Percentiles rank a stretch among this genome's conserved stretches.
Evolutionary conservation across 768 basidiomycete genomes (phyloP).

Genomic region (Mycena indigotica): DNA sequence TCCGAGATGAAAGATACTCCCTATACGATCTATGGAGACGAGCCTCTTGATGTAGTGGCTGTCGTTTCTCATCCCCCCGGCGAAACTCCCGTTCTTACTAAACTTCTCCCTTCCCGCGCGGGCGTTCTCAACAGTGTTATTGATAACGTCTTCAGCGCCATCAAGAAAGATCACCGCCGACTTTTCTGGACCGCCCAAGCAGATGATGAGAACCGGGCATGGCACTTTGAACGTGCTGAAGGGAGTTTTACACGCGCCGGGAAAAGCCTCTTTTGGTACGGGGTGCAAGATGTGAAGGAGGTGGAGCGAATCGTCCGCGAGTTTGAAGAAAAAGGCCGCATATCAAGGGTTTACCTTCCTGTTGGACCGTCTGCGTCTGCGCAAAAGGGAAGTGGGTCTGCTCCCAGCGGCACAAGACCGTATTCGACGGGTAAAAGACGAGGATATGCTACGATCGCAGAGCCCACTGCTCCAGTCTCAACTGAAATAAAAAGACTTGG

Average conservation of each 20-base stretch:
- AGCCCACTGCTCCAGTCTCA: slow-evolving; percentile 34
- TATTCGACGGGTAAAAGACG: slow-evolving; percentile 66
- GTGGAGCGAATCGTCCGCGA: slow-evolving; percentile 82
- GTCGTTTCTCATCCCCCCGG: slow-evolving; percentile 91
- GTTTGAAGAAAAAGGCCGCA: slow-evolving; percentile 77
- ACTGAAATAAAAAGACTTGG: slow-evolving; percentile 86
- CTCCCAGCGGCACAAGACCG: slow-evolving; percentile 47
- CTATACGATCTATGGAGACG: slow-evolving; percentile 97
- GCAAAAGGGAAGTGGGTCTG: slow-evolving; percentile 36
- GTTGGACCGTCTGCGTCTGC: slow-evolving; percentile 74
- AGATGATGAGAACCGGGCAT: slow-evolving; percentile 94
- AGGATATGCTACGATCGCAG: slow-evolving; percentile 78
- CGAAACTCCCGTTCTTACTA: slow-evolving; percentile 88
- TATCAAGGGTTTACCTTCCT: slow-evolving; percentile 88
- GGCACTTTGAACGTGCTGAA: slow-evolving; percentile 99
- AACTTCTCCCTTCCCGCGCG: slow-evolving; percentile 83
- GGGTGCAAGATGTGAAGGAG: slow-evolving; percentile 86
- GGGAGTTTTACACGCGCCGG: slow-evolving; percentile 96
- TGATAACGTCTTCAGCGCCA: slow-evolving; percentile 96
- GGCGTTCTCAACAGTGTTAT: slow-evolving; percentile 93
- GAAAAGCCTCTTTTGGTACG: slow-evolving; percentile 96
- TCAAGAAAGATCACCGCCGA: slow-evolving; percentile 90
- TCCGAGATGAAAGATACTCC: slow-evolving; percentile 78
- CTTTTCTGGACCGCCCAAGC: slow-evolving; percentile 98
- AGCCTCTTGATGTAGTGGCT: slow-evolving; percentile 93